Conservation (phyloP, 345 rosid species). For the Eucalyptus sp. region DNA sequence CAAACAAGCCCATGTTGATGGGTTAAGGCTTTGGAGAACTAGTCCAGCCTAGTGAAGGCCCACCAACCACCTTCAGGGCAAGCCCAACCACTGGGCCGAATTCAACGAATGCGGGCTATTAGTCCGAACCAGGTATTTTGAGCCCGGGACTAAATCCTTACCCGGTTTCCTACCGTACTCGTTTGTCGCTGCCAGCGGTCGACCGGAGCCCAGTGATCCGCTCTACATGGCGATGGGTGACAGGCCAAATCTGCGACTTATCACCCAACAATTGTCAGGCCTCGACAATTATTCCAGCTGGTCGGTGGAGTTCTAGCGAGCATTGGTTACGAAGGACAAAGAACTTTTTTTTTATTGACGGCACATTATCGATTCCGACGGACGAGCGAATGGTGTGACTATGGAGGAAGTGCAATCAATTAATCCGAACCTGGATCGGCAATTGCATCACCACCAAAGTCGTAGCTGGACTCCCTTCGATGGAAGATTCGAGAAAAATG, state of each 20-base stretch:
- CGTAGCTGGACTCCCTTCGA: fast-evolving
- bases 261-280: too few species aligned
- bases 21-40: too few species aligned
- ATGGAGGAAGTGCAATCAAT: too few species aligned
- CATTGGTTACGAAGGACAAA: too few species aligned
- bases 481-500: too few species aligned
- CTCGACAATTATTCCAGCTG: too few species aligned
- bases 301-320: fast-evolving
- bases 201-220: fast-evolving
- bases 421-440: fast-evolving
- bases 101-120: fast-evolving
- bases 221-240: fast-evolving
- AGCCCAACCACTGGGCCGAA: too few species aligned
- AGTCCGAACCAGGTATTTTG: fast-evolving
- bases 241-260: fast-evolving
- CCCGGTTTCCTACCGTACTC: fast-evolving
- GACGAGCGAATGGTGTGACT: fast-evolving
- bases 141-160: too few species aligned
- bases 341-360: too few species aligned
- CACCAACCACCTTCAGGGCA: too few species aligned
- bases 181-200: fast-evolving
- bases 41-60: fast-evolving
- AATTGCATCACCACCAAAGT: fast-evolving
- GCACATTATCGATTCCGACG: fast-evolving
- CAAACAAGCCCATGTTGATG: too few species aligned